Evolutionary conservation across 192 early-diverging fungal species (phyloP).

Genomic region (Dimargaris cristalligena): DNA sequence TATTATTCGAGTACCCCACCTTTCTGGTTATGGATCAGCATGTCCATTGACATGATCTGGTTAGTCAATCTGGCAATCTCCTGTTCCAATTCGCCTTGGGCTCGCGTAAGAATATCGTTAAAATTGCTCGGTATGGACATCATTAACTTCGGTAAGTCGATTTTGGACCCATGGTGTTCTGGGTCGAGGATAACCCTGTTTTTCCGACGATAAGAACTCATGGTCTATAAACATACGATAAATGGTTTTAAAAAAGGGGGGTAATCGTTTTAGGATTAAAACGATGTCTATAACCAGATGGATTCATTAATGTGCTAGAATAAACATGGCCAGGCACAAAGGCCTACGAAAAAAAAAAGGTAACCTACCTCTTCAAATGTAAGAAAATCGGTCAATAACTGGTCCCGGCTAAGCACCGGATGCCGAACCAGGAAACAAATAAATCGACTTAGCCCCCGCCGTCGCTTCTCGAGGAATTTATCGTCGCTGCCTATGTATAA

Average conservation of each 20-base stretch:
- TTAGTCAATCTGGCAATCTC: background rate
- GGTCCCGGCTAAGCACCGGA: conserved; percentile 47
- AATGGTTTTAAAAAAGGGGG: too few relatives aligned
- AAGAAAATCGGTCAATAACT: conserved; percentile 12
- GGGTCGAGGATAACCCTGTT: background rate
- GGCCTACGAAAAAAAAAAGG: too few relatives aligned
- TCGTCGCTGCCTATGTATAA: too few relatives aligned
- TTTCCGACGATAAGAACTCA: background rate
- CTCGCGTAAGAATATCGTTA: background rate
- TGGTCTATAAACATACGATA: too few relatives aligned
- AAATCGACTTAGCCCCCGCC: conserved; percentile 52
- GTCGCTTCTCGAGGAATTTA: conserved; percentile 48
- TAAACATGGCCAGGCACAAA: too few relatives aligned
- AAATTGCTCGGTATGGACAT: background rate
- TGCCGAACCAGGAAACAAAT: conserved; percentile 60
- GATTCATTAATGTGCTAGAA: too few relatives aligned
- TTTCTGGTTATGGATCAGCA: background rate
- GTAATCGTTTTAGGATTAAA: too few relatives aligned
- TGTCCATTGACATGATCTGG: background rate
- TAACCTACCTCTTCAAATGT: background rate
- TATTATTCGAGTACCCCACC: too few relatives aligned
- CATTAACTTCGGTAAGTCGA: background rate
- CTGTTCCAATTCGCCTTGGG: background rate
- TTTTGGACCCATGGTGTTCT: background rate
- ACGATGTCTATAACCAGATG: too few relatives aligned